Conservation (phyloP, 768 basidiomycete genomes). For the Termitomyces sp. region DNA sequence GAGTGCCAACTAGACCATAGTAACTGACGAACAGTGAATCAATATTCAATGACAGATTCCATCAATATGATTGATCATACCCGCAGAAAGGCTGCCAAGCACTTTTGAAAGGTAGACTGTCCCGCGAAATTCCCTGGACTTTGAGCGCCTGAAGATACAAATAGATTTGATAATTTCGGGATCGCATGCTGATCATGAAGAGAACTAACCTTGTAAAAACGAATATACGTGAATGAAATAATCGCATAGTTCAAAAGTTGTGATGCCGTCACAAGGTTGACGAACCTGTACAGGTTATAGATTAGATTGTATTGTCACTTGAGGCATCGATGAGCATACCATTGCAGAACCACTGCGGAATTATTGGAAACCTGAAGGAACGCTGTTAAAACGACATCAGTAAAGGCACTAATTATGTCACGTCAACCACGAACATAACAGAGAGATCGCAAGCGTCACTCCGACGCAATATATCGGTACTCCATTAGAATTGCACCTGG, state of each 20-base stretch:
- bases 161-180: background rate
- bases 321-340: conserved; percentile 20
- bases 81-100: conserved; percentile 49
- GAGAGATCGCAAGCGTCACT: conserved; percentile 31
- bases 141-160: conserved; percentile 30
- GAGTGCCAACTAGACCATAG: conserved; percentile 37
- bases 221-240: conserved; percentile 41
- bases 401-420: background rate
- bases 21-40: conserved; percentile 24
- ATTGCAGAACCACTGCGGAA: conserved; percentile 40
- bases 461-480: conserved; percentile 53
- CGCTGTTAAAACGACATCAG: conserved; percentile 19
- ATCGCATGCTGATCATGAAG: background rate
- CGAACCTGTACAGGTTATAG: conserved; percentile 26
- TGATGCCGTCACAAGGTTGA: conserved; percentile 44
- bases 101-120: conserved; percentile 36
- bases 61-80: conserved; percentile 17
- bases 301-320: background rate
- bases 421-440: conserved; percentile 24
- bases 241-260: conserved; percentile 43
- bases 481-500: conserved; percentile 45
- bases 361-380: conserved; percentile 47
- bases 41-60: background rate
- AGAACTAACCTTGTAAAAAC: conserved; percentile 36
- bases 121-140: conserved; percentile 38